Evolutionary conservation across 2,329 filamentous ascomycete species (phyloP).

Genomic region (Mariannaea elegans): DNA sequence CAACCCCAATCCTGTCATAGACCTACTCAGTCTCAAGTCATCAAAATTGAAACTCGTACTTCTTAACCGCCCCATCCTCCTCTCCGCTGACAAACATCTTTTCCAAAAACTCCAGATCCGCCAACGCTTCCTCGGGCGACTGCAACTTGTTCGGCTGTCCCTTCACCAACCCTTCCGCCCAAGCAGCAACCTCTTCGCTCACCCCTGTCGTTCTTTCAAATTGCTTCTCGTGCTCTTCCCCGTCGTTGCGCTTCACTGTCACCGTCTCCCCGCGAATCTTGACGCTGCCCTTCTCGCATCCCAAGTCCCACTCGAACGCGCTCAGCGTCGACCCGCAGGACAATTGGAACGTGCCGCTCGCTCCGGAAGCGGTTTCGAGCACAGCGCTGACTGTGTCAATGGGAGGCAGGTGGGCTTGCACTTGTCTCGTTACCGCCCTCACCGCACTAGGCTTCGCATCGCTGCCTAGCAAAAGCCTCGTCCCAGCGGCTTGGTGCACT

Average conservation of each 20-base stretch:
- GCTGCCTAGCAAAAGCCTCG: conserved; percentile 64
- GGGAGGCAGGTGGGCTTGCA: conserved; percentile 67
- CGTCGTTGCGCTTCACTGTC: conserved; percentile 48
- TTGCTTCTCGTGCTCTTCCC: conserved; percentile 46
- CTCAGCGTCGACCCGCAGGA: conserved; percentile 64
- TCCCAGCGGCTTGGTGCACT: conserved; percentile 74
- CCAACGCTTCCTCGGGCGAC: conserved; percentile 65
- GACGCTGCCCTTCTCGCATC: conserved; percentile 66
- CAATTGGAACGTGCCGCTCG: conserved; percentile 64
- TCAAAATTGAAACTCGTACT: conserved; percentile 49
- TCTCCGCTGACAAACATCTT: conserved; percentile 59
- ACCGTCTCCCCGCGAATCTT: conserved; percentile 56
- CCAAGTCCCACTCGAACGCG: conserved; percentile 64
- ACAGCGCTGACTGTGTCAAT: conserved; percentile 73
- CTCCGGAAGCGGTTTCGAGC: conserved; percentile 62
- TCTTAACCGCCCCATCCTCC: conserved; percentile 50
- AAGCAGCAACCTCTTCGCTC: conserved; percentile 67
- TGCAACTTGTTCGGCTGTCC: conserved; percentile 61
- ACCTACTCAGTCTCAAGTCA: no score
- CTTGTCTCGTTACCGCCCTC: conserved; percentile 63
- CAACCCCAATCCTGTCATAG: not conserved
- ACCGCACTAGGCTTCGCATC: conserved; percentile 56
- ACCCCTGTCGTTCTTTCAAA: conserved; percentile 64
- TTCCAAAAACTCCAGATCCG: conserved; percentile 68
- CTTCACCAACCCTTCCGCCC: conserved; percentile 61